Conservation (phyloP, 306 rosid genomes). For the Corylus avellana region DNA sequence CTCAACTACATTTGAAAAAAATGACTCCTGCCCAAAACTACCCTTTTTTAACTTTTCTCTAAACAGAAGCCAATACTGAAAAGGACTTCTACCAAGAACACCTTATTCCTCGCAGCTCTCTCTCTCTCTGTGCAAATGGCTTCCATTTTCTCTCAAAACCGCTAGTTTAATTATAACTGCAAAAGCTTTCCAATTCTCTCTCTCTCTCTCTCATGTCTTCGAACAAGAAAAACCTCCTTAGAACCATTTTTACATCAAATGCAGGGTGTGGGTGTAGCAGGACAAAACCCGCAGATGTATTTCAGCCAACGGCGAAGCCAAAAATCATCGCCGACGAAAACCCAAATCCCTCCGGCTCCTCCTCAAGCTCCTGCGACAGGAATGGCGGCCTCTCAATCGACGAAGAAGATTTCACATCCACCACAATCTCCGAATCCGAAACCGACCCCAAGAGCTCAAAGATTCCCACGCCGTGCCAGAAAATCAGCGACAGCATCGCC, state of each 20-base stretch:
- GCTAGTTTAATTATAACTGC: background rate
- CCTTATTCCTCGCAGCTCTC: slow-evolving; percentile 15
- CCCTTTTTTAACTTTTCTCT: slow-evolving; percentile 15
- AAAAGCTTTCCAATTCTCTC: background rate
- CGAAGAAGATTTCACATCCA: slow-evolving; percentile 34
- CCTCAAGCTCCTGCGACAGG: slow-evolving; percentile 38
- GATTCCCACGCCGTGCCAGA: slow-evolving; percentile 25
- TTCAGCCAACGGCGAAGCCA: slow-evolving; percentile 44
- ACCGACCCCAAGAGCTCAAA: background rate
- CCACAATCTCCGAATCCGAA: slow-evolving; percentile 39
- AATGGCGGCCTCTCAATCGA: slow-evolving; percentile 21
- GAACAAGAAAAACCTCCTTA: slow-evolving; percentile 35
- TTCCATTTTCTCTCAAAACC: background rate
- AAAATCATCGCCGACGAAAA: slow-evolving; percentile 14
- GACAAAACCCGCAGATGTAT: slow-evolving; percentile 36
- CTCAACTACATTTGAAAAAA: slow-evolving; percentile 35
- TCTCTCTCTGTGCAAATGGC: background rate
- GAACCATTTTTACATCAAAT: slow-evolving; percentile 39
- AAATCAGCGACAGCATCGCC: slow-evolving; percentile 38
- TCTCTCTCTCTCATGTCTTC: slow-evolving; percentile 40
- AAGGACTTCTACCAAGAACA: slow-evolving; percentile 38
- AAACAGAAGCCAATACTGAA: slow-evolving; percentile 25
- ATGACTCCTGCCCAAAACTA: slow-evolving; percentile 22
- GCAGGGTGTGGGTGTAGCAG: slow-evolving; percentile 50
- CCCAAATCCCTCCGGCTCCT: slow-evolving; percentile 34